phyloP scores from a whole-genome alignment of 176 grass and related monocot genomes.

The Eleusine coracana region DNA sequence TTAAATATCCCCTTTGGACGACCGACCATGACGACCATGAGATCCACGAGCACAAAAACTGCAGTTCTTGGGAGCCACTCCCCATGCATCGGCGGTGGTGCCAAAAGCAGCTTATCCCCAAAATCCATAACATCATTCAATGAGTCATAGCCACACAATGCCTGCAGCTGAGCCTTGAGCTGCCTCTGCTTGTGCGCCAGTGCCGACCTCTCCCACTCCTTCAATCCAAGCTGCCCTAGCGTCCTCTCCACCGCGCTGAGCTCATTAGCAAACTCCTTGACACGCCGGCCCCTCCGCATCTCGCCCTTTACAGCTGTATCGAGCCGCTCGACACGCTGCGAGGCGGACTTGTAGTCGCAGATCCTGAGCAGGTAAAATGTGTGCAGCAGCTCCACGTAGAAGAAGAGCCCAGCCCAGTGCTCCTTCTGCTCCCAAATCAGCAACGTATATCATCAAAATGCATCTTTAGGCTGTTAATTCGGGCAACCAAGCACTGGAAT shows the following conservation, averaged over 20 bases:
- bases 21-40: conserved; percentile 92
- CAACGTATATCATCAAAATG: background rate
- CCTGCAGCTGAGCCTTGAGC: conserved; percentile 54
- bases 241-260: conserved; percentile 57
- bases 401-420: conserved; percentile 81
- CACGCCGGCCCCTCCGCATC: conserved; percentile 50
- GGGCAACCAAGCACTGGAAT: background rate
- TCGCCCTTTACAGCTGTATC: conserved; percentile 71
- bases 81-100: conserved; percentile 86
- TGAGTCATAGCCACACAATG: conserved; percentile 60
- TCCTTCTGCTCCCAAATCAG: conserved; percentile 56
- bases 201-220: conserved; percentile 63
- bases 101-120: conserved; percentile 86
- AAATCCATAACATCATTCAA: conserved; percentile 66
- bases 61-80: conserved; percentile 92
- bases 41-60: conserved; percentile 85
- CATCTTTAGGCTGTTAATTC: background rate
- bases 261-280: conserved; percentile 58
- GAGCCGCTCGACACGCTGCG: conserved; percentile 63
- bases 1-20: conserved; percentile 93
- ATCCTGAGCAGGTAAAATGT: conserved; percentile 88
- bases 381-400: conserved; percentile 77
- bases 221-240: conserved; percentile 45
- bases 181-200: conserved; percentile 67
- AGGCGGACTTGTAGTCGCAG: conserved; percentile 85